These are phyloP conservation scores for Sporothrix luriei DNA, from an alignment of 2,329 filamentous ascomycete genomes.

Conservation along the genomic window DNA sequence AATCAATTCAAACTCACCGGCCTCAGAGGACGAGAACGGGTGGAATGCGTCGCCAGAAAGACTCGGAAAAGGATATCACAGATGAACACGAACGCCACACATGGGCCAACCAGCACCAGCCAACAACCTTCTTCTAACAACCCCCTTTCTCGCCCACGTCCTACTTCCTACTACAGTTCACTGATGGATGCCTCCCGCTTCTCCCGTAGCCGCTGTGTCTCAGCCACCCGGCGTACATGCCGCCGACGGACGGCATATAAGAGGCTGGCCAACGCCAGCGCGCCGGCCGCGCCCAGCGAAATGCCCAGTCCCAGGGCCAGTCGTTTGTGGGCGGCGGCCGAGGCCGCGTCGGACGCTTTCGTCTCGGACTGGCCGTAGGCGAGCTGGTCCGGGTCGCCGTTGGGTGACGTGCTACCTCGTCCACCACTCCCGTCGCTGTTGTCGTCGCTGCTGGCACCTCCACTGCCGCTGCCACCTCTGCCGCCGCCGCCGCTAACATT, in stretches of 20 bases:
- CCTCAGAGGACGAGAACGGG: too few species aligned
- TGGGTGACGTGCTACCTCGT: not conserved
- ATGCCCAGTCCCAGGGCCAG: constrained; percentile 39
- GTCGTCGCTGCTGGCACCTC: too few species aligned
- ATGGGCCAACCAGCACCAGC: not conserved
- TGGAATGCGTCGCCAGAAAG: too few species aligned
- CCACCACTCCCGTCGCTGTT: not conserved
- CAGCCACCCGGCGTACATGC: constrained; percentile 29
- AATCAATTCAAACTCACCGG: too few species aligned
- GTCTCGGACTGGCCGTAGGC: not conserved
- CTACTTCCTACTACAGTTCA: not conserved
- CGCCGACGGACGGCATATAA: constrained; percentile 36
- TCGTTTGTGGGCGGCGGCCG: not conserved
- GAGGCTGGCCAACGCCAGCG: constrained; percentile 35
- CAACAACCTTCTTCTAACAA: too few species aligned
- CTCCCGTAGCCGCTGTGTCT: constrained; percentile 21
- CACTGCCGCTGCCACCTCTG: not conserved
- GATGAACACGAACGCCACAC: too few species aligned
- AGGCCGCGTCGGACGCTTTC: not conserved
- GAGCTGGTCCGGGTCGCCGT: not conserved
- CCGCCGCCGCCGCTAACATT: not conserved
- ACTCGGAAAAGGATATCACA: too few species aligned
- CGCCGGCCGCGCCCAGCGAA: constrained; percentile 37
- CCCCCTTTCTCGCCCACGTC: too few species aligned
- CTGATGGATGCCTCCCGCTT: not conserved